Evolutionary conservation across 176 grass and related monocot genomes (phyloP), one percentile per base, ranked within the genome.

Genomic region (Musa acuminata): DNA sequence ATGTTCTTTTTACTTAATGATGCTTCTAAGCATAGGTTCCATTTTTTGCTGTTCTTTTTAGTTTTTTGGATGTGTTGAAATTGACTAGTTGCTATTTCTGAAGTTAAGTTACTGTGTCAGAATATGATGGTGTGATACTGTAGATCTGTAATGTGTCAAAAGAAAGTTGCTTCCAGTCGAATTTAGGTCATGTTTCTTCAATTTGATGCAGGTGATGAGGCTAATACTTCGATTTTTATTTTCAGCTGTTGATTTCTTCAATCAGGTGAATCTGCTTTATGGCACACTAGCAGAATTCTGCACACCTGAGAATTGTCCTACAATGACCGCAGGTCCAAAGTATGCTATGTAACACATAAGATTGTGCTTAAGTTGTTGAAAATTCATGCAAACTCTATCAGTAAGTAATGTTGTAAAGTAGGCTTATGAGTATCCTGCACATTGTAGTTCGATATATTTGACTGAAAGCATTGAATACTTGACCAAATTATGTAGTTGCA

Each of bases 181-280:
- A 79, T 20, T 65, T 16, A 12, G 64, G 23, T 14, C n/a, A 72
- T 87, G 20, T 65, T 76, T 64, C 26, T 71, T 53, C 1, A 69
- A 72, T 64, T 22, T 5, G 19, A 3, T 75, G 16, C 49, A 72
- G 74, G 77, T 51, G 29, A 22, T 62, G 27, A 68, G 67, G 83
- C 75, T 88, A 82, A 21, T 50, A 20, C 48, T 68, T 24, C 1
- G 49, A 54, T 19, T 67, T 67, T 79, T 80, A 85, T 77, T 85
- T 86, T 76, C 90, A 98, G 95, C 95, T 87, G 95, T 98, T 72
- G 95, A 98, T 87, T 98, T 98, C 84, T 98, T 99, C 82, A 99
- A 99, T 69, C 95, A 99, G 82, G 95, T 99, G 68, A 99, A 99
- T 85, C 78, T 99, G 62, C 88, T 99, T 14, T 99, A 89, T 82